Conservation (phyloP, 495 filamentous ascomycete species). For the Penicillium canescens region DNA sequence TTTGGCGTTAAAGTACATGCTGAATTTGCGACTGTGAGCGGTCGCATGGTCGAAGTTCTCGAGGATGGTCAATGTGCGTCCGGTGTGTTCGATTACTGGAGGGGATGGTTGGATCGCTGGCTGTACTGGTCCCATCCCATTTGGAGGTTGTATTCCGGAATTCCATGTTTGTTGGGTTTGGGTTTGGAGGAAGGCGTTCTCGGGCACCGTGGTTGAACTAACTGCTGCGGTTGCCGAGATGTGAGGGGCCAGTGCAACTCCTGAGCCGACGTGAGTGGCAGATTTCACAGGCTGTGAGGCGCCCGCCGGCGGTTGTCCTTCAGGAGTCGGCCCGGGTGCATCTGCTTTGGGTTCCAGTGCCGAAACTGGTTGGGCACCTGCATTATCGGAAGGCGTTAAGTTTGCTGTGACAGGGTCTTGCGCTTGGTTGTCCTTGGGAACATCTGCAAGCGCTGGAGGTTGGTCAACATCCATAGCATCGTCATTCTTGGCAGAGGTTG, state of each 20-base stretch:
- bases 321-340: not conserved
- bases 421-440: not conserved
- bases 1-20: constrained; percentile 53
- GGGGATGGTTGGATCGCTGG: constrained; percentile 30
- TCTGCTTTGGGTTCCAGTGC: constrained; percentile 9
- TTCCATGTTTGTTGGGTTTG: constrained; percentile 8
- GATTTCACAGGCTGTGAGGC: not conserved
- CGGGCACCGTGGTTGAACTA: constrained; percentile 18
- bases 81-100: constrained; percentile 50
- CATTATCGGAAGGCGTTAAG: constrained; percentile 1
- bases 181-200: constrained; percentile 13
- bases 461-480: constrained; percentile 17
- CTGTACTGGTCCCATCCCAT: constrained; percentile 11
- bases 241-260: constrained; percentile 9
- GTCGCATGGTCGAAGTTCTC: constrained; percentile 57
- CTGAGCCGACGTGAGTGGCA: constrained; percentile 2
- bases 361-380: constrained; percentile 8
- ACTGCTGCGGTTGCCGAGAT: constrained; percentile 12
- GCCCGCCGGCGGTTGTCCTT: not conserved
- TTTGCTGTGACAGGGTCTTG: constrained; percentile 1
- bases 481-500: not conserved
- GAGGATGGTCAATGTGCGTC: constrained; percentile 52
- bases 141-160: constrained; percentile 2
- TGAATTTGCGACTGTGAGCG: constrained; percentile 49
- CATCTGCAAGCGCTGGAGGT: not conserved